phyloP scores from a whole-genome alignment of 352 stramenopile genomes.

The Phytopythium delawarense region DNA sequence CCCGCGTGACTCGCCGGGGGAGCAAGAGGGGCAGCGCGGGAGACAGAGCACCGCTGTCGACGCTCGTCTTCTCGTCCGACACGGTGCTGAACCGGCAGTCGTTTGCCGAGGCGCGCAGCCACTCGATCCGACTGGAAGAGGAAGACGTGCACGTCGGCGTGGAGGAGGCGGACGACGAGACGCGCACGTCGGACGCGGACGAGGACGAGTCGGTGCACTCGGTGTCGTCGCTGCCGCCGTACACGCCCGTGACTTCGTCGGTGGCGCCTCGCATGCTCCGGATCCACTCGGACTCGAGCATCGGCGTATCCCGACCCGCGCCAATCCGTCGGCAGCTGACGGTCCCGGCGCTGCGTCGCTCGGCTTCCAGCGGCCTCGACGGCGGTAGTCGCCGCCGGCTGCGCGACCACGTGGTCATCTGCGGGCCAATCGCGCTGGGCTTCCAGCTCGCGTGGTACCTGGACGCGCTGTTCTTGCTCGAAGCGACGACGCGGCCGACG shows the following conservation, averaged over 20 bases:
- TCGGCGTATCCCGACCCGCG: background rate
- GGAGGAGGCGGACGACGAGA: background rate
- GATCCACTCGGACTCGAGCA: background rate
- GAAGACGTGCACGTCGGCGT: background rate
- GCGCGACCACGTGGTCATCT: conserved; percentile 41
- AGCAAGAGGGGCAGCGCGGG: background rate
- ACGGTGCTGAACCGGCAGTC: conserved; percentile 47
- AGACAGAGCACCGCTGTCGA: conserved; percentile 11
- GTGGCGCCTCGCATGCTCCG: background rate
- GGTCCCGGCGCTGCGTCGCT: conserved; percentile 12
- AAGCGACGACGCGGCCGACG: conserved; percentile 18
- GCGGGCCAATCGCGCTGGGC: conserved; percentile 31
- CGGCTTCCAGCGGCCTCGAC: conserved; percentile 14
- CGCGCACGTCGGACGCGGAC: background rate
- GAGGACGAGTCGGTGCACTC: conserved; percentile 3
- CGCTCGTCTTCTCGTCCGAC: conserved; percentile 45
- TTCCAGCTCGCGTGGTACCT: conserved; percentile 40
- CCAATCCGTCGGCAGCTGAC: background rate
- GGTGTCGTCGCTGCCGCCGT: background rate
- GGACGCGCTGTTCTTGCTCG: conserved; percentile 32
- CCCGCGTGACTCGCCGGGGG: background rate
- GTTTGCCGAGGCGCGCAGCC: conserved; percentile 20
- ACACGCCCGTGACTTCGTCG: background rate
- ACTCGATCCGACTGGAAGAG: conserved; percentile 20
- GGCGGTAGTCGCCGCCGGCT: conserved; percentile 14